These are phyloP conservation scores for Trichodelitschia bisporula DNA, from an alignment of 495 filamentous ascomycete genomes.

Conservation along the genomic window DNA sequence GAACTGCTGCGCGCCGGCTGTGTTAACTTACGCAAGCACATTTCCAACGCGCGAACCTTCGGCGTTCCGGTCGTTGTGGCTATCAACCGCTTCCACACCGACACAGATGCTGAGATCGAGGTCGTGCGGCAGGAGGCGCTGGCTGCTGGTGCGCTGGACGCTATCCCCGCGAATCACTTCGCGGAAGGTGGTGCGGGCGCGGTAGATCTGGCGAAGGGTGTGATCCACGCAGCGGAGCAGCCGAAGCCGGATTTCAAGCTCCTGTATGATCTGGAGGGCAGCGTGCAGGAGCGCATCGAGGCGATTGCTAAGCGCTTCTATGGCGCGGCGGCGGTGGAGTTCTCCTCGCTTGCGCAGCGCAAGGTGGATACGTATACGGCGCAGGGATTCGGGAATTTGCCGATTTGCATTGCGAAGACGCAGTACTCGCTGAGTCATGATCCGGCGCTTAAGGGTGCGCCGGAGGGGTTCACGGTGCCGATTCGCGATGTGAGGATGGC, in stretches of 20 bases:
- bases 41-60: slow-evolving; percentile 64
- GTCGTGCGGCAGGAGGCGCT: slow-evolving; percentile 76
- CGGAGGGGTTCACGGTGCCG: slow-evolving; percentile 82
- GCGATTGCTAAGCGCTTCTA: slow-evolving; percentile 84
- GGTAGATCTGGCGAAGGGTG: slow-evolving; percentile 65
- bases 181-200: slow-evolving; percentile 86
- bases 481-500: slow-evolving; percentile 88
- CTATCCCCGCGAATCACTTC: slow-evolving; percentile 89
- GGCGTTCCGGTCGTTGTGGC: slow-evolving; percentile 93
- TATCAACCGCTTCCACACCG: slow-evolving; percentile 86
- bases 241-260: slow-evolving; percentile 67
- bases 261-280: slow-evolving; percentile 57
- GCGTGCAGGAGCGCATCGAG: slow-evolving; percentile 75
- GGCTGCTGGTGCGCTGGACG: slow-evolving; percentile 80
- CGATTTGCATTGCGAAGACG: slow-evolving; percentile 93
- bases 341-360: slow-evolving; percentile 79
- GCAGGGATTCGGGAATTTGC: slow-evolving; percentile 77
- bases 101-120: slow-evolving; percentile 79
- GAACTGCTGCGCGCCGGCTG: slow-evolving; percentile 76
- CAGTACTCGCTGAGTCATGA: slow-evolving; percentile 95
- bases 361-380: slow-evolving; percentile 87
- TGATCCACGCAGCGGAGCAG: slow-evolving; percentile 60
- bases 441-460: slow-evolving; percentile 83
- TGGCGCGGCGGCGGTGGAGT: slow-evolving; percentile 71
- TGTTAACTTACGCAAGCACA: slow-evolving; percentile 84